Percentiles rank a stretch among this genome's conserved stretches.
phyloP scores from a whole-genome alignment of 257 asterid genomes.

The Ehretia macrophylla region DNA sequence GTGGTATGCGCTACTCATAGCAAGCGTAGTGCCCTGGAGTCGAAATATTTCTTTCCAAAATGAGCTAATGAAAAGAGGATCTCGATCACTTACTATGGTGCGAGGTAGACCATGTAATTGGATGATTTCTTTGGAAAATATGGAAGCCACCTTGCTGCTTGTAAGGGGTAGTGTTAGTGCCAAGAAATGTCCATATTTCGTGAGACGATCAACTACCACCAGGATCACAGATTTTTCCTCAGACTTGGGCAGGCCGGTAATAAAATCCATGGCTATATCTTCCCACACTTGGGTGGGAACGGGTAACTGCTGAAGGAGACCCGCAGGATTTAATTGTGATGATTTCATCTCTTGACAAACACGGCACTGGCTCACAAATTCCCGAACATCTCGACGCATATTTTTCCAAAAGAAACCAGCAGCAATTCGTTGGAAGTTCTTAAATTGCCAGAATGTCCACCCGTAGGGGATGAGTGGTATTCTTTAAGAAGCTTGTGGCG shows the following conservation, averaged over 20 bases:
- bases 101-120: too few relatives aligned
- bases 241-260: too few relatives aligned
- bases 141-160: not conserved
- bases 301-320: slow-evolving; percentile 3
- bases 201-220: too few relatives aligned
- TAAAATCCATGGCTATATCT: too few relatives aligned
- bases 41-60: too few relatives aligned
- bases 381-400: not conserved
- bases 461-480: not conserved
- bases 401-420: not conserved
- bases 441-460: not conserved
- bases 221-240: too few relatives aligned
- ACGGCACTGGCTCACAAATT: not conserved
- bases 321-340: too few relatives aligned
- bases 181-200: too few relatives aligned
- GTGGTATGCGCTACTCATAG: too few relatives aligned
- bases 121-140: not conserved
- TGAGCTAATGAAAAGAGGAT: too few relatives aligned
- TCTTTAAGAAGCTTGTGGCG: not conserved
- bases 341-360: not conserved
- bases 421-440: not conserved
- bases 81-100: too few relatives aligned
- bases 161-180: not conserved
- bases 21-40: too few relatives aligned
- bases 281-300: not conserved